These are phyloP conservation scores for Epichloe elymi DNA, from an alignment of 2,329 filamentous ascomycete genomes.

Conservation along the genomic window DNA sequence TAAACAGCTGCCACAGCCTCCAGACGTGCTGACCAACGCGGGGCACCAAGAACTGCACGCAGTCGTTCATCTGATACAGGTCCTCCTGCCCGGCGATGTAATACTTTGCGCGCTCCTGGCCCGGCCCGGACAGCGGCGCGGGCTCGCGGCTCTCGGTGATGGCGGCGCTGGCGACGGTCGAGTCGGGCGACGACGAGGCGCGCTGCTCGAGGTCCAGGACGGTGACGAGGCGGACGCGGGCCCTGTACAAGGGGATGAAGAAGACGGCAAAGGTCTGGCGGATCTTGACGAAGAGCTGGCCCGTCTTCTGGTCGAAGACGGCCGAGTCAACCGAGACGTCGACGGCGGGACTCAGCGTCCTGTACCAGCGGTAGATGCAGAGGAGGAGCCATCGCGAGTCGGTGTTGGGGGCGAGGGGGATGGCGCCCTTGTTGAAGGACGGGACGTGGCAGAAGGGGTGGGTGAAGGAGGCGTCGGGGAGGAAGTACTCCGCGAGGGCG, in stretches of 20 bases:
- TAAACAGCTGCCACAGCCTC: constrained; percentile 47
- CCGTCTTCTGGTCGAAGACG: constrained; percentile 52
- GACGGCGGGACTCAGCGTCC: constrained; percentile 65
- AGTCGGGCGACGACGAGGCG: constrained; percentile 1
- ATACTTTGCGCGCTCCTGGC: constrained; percentile 31
- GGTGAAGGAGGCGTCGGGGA: constrained; percentile 55
- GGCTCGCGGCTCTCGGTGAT: constrained; percentile 7
- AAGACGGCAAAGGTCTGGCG: constrained; percentile 66
- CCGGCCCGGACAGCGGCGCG: constrained; percentile 7
- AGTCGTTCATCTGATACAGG: constrained; percentile 65
- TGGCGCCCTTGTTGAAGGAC: constrained; percentile 27
- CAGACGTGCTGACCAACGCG: constrained; percentile 43
- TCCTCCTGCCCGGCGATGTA: constrained; percentile 69
- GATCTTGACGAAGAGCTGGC: constrained; percentile 61
- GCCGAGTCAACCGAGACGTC: constrained; percentile 50
- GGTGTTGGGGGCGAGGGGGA: constrained; percentile 28
- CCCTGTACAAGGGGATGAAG: constrained; percentile 61
- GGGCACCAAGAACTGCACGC: constrained; percentile 57
- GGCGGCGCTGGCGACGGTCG: constrained; percentile 3
- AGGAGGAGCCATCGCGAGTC: constrained; percentile 55
- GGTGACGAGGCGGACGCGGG: constrained; percentile 53
- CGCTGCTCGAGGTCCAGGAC: constrained; percentile 48
- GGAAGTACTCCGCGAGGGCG: constrained; percentile 60
- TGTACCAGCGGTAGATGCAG: constrained; percentile 71
- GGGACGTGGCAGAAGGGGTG: constrained; percentile 69